Conservation (phyloP, 768 basidiomycete genomes). For the Hemileccinum rubropunctum region DNA sequence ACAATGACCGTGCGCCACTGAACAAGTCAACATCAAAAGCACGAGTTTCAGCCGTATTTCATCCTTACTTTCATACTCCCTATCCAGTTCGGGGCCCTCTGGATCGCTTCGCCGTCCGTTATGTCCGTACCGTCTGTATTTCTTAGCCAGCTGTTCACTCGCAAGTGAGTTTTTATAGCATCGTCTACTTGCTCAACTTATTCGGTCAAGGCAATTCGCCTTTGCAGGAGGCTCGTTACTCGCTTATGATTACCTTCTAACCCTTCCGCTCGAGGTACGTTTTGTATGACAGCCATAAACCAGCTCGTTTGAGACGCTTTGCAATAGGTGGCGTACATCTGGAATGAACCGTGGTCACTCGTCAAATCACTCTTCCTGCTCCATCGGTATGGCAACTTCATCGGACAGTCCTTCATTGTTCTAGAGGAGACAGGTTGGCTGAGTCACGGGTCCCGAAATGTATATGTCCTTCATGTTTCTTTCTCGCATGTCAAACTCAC, state of each 20-base stretch:
- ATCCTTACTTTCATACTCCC: too few species aligned
- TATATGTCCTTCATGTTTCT: not conserved
- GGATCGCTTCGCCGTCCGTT: too few species aligned
- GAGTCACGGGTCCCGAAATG: conserved; percentile 10
- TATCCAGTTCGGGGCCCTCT: too few species aligned
- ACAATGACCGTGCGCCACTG: too few species aligned
- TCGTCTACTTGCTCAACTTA: not conserved
- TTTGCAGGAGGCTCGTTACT: conserved; percentile 23
- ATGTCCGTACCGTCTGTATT: not conserved
- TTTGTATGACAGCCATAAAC: not conserved
- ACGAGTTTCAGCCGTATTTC: too few species aligned
- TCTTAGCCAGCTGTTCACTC: not conserved
- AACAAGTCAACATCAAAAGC: too few species aligned
- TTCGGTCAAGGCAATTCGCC: conserved; percentile 1
- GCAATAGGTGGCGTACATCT: conserved; percentile 14
- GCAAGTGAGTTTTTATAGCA: not conserved
- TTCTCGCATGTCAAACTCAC: not conserved
- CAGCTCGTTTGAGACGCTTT: not conserved
- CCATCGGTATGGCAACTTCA: conserved; percentile 15
- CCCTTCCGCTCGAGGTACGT: conserved; percentile 26
- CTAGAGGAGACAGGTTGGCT: conserved; percentile 25
- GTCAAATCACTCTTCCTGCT: conserved; percentile 13
- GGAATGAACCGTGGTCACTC: conserved; percentile 15
- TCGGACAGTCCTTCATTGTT: conserved; percentile 18
- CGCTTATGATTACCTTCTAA: conserved; percentile 27